Percentiles rank a stretch among this genome's conserved stretches.
These are phyloP conservation scores for Microglena sp. DNA, from an alignment of 139 green algal genomes.

Conservation along the genomic window DNA sequence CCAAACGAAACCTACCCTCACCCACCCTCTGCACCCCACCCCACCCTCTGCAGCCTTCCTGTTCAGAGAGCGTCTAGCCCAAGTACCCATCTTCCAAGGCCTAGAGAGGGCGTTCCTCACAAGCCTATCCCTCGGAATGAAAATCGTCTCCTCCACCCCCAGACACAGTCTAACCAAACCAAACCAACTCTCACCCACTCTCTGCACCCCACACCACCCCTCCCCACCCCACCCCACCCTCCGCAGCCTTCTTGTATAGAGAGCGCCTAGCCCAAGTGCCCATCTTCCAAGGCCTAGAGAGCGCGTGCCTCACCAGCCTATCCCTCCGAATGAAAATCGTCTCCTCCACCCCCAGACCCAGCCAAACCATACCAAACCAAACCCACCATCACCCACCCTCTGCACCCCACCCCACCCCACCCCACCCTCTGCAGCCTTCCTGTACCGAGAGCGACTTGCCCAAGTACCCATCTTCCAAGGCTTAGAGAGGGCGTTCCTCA, in stretches of 20 bases:
- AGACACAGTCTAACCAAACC: too few species aligned
- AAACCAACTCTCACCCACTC: too few species aligned
- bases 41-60: constrained; percentile 12
- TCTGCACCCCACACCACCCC: too few species aligned
- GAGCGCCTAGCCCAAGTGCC: constrained; percentile 2
- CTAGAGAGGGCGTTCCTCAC: constrained; percentile 12
- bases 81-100: constrained; percentile 8
- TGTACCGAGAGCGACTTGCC: constrained; percentile 1
- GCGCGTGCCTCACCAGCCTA: constrained; percentile 5
- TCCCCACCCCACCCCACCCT: too few species aligned
- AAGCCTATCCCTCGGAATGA: constrained; percentile 6
- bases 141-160: constrained; percentile 20
- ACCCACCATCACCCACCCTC: too few species aligned
- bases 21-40: too few species aligned
- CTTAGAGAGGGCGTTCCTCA: constrained; percentile 12
- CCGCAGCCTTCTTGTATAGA: constrained; percentile 8
- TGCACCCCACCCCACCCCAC: too few species aligned
- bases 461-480: constrained; percentile 7
- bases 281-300: constrained; percentile 10
- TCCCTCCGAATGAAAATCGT: constrained; percentile 16
- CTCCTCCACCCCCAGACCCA: constrained; percentile 15
- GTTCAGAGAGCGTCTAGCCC: not conserved
- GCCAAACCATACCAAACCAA: too few species aligned
- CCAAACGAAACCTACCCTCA: too few species aligned
- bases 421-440: too few species aligned